Percentiles rank a stretch among this genome's conserved stretches.
Conservation (phyloP, 2,329 filamentous ascomycete species). For the Neocucurbitaria cava region DNA sequence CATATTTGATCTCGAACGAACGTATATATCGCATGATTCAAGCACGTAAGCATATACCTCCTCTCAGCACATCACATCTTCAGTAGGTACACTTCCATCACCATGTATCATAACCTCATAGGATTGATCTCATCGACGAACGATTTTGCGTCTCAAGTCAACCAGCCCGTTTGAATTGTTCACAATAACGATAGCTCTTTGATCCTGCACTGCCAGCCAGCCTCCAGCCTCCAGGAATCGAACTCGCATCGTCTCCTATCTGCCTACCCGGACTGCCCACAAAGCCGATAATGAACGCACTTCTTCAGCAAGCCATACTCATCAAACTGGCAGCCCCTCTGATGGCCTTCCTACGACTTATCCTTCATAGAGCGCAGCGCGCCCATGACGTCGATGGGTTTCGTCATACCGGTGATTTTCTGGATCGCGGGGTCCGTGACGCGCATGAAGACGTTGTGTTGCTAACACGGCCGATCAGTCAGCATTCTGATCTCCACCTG, state of each 20-base stretch:
- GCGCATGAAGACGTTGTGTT: constrained; percentile 97
- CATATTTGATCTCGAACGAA: background rate
- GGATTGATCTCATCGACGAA: too few relatives aligned
- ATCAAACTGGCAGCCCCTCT: background rate
- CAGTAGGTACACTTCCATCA: too few relatives aligned
- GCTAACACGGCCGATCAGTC: constrained; percentile 59
- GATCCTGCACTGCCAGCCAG: too few relatives aligned
- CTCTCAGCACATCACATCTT: too few relatives aligned
- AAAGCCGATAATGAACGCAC: background rate
- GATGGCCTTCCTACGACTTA: constrained; percentile 27
- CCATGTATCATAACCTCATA: too few relatives aligned
- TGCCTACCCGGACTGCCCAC: background rate
- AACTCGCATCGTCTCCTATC: background rate
- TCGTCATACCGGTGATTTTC: constrained; percentile 79
- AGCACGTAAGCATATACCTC: background rate
- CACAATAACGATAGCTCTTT: too few relatives aligned
- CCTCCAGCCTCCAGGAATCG: background rate
- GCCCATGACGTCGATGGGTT: constrained; percentile 84
- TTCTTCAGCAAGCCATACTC: background rate
- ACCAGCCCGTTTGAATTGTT: too few relatives aligned
- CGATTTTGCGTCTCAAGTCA: too few relatives aligned
- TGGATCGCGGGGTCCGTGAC: constrained; percentile 85
- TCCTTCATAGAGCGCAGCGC: constrained; percentile 93
- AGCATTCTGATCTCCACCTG: background rate
- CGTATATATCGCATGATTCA: background rate